Evolutionary conservation across 192 early-diverging fungal genomes (phyloP), one percentile per base, ranked within the genome.

Genomic region (Backusella sp.): DNA sequence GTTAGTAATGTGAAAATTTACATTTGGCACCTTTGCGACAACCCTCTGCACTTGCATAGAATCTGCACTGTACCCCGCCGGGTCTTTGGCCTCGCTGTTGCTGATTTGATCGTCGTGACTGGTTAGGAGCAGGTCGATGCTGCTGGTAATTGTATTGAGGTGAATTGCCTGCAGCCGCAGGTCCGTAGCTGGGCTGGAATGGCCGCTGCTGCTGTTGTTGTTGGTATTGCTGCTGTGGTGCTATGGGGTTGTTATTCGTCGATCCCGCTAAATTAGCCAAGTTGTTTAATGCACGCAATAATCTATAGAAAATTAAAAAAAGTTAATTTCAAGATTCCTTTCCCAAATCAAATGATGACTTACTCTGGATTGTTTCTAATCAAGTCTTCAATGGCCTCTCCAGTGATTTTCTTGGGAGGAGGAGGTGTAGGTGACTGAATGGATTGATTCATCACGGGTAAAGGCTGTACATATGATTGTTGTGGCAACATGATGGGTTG

Each of bases 281-380:
- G 3, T 69, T 36, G 6, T 69, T 69, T 69, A 69, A 21, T 26
- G 68, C 35, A 5, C 36, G 35, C 68, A 69, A 41, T 19, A 69
- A 41, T 41, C 68, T 69, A 39, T 14, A 69, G 12, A 14, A 37
- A 23, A 36, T 11, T 11, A 21, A 35, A 68, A 36, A 35, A 12
- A 36, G 21, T 35, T 19, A 69, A 41, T 39, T 36, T 36, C 5
- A 35, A 21, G 3, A 37, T 28, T 26, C 21, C 4, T 8, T 8
- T 28, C 56, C 11, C 23, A 17, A 23, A 26, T 14, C 9, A 41
- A 21, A 69, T 68, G 6, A 68, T 68, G 6, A 14, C 26, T 39
- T 69, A 69, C 68, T 35, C 68, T 39, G 68, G 68, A 23, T 69
- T 69, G n/a, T 69, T 69, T 11, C n/a, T 36, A 9, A 69, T 21